Base-by-base conservation (phyloP, 2,329 filamentous ascomycete genomes). In the Curvularia verruculosa region DNA sequence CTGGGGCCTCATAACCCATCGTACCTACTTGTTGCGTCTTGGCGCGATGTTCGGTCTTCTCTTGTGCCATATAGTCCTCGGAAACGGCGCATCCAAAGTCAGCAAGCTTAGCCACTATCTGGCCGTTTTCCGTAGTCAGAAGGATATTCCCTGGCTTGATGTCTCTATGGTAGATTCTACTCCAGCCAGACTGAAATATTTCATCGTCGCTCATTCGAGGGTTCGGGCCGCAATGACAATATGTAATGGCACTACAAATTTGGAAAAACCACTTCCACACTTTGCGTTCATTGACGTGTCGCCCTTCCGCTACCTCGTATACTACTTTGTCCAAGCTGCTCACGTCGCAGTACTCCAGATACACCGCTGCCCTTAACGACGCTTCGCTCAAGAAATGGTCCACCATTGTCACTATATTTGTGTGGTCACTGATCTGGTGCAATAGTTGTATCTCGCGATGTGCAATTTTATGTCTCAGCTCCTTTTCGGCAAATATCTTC, bases 91-190 rank as follows among this genome's bases (percentile, higher is more conserved):
- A 61, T 3, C 67, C 64, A 43, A 68, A 67, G 44, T 67, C 64
- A 1, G 56, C 62, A 10, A 69, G 60, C 34, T 64, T 64, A 4
- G 57, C 60, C 18, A 68, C 48, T 29, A 67, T 45, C 28, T 52
- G 41, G 3, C 44, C 15, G 13, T 40, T 31, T 18, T 56, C 41
- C 2, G 39, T 56, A 3, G 50, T 62, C 10, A 69, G 44, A 4
- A 69, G 51, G 12, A 65, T 58, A 39, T 69, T 69, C 1, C 19
- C 60, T 1, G 60, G 66, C 21, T 68, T 65, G 12, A 68, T 54
- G 18, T 68, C 62, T 13, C 57, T 54, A 48, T 67, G 65, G n/a
- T 60, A 60, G 2, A 68, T 50, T 10, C 19, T 29, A 23, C 63
- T 61, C 61, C 62, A 67, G 15, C 58, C 41, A 12, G 46, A 41